Evolutionary conservation across 176 grass and related monocot species (phyloP), one percentile per base, ranked within the genome.

Genomic region (Pharus latifolius): DNA sequence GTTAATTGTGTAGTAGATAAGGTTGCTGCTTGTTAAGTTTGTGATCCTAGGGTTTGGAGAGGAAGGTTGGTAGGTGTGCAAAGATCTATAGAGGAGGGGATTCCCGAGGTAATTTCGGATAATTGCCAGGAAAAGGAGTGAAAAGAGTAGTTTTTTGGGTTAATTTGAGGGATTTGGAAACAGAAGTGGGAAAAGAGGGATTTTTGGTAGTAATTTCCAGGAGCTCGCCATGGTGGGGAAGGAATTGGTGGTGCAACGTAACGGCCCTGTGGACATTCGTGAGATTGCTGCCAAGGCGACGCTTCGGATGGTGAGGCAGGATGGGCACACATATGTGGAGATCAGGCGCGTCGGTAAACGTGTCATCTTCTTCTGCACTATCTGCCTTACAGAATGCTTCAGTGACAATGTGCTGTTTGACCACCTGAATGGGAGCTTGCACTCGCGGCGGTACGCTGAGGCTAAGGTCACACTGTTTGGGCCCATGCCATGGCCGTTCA

Each of bases 321-420:
- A 70, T 5, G 96, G 96, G 57, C 90, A 95, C 76, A 80, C 75
- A 17, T 99, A 99, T 1, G 96, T 99, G n/a, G 90, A 99, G 67
- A 82, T 99, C 29, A 84, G 96, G 22, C 96, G 69, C 0, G 84
- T 33, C 0, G 96, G 90, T 31, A 94, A 95, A 69, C 90, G 82
- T 2, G 63, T 84, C 59, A 99, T 95, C 75, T 99, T 99, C 90
- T 99, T 95, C 82, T 99, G 96, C 75, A 94, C 96, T 32, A 88
- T 99, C 74, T 99, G 96, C 76, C 90, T 99, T 23, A 99, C 96
- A 0, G 87, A 88, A 28, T 99, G 96, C 80, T 99, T 86, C 80
- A 99, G 78, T 3, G 96, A 99, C 60, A 99, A 74, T 3, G 96
- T 99, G 72, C 64, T 99, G 41, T 99, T 94, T 3, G 96, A 99